Conservation (phyloP, 352 stramenopile species). For the Pythium brassicae region DNA sequence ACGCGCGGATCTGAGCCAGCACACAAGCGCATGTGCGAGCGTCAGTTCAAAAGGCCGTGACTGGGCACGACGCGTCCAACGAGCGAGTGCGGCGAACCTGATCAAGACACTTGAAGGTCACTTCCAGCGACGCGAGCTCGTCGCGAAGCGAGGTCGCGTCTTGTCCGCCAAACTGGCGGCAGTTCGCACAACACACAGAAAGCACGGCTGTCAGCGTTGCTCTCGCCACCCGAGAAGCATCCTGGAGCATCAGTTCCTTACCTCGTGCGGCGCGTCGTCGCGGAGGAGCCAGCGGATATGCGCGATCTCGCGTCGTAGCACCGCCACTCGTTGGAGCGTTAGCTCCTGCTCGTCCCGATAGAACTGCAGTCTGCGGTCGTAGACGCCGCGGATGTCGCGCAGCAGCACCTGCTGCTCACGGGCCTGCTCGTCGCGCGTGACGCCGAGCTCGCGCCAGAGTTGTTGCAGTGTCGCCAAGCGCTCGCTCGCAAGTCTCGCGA, state of each 20-base stretch:
- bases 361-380: conserved; percentile 10
- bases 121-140: conserved; percentile 25
- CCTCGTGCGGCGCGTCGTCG: conserved; percentile 21
- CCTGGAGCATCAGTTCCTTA: not conserved
- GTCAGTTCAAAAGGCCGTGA: too few relatives aligned
- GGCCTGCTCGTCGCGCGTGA: conserved; percentile 22
- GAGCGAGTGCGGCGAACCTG: conserved; percentile 12
- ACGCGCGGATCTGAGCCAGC: conserved; percentile 10
- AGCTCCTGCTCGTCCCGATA: conserved; percentile 14
- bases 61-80: too few relatives aligned
- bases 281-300: conserved; percentile 26
- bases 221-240: too few relatives aligned
- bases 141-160: conserved; percentile 21
- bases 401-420: conserved; percentile 20
- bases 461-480: conserved; percentile 18
- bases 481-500: conserved; percentile 4
- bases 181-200: conserved; percentile 4
- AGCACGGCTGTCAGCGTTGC: not conserved
- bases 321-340: conserved; percentile 18
- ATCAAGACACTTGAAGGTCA: conserved; percentile 36
- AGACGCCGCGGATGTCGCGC: conserved; percentile 1
- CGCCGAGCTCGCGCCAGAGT: conserved; percentile 30
- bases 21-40: not conserved
- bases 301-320: conserved; percentile 33
- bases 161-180: conserved; percentile 7